These are phyloP conservation scores for Solanum piurae DNA, from an alignment of 257 asterid species.

Conservation along the genomic window DNA sequence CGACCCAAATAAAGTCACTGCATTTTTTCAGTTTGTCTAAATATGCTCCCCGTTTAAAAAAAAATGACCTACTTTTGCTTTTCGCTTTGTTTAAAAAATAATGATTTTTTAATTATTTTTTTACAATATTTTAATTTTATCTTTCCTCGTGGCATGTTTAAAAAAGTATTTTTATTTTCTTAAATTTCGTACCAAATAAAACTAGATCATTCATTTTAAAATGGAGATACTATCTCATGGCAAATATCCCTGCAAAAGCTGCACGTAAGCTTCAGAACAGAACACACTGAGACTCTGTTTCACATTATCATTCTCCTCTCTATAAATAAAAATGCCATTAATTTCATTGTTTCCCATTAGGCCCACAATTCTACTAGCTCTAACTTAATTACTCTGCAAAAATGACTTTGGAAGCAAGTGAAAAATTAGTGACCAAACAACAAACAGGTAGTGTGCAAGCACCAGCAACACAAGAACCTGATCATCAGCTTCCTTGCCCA, in stretches of 20 bases:
- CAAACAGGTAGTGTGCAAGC: background rate
- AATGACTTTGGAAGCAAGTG: background rate
- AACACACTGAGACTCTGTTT: too few relatives aligned
- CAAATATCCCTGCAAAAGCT: background rate
- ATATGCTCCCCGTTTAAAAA: background rate
- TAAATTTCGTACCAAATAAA: too few relatives aligned
- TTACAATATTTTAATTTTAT: too few relatives aligned
- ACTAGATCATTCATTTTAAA: too few relatives aligned
- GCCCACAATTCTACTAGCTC: background rate
- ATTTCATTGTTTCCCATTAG: background rate
- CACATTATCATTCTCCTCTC: background rate
- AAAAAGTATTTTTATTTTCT: too few relatives aligned
- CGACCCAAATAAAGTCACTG: background rate
- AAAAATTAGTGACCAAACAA: background rate
- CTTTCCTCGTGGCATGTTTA: fast-evolving
- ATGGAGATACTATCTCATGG: background rate
- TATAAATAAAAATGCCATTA: background rate
- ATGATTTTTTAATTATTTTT: fast-evolving
- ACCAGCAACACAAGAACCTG: background rate
- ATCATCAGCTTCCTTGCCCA: background rate
- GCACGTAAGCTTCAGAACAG: background rate
- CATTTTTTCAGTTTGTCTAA: background rate
- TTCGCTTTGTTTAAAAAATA: fast-evolving
- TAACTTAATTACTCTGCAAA: background rate
- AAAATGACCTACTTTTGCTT: too few relatives aligned